Base-by-base conservation (phyloP, 345 rosid species). In the Hevea brasiliensis region DNA sequence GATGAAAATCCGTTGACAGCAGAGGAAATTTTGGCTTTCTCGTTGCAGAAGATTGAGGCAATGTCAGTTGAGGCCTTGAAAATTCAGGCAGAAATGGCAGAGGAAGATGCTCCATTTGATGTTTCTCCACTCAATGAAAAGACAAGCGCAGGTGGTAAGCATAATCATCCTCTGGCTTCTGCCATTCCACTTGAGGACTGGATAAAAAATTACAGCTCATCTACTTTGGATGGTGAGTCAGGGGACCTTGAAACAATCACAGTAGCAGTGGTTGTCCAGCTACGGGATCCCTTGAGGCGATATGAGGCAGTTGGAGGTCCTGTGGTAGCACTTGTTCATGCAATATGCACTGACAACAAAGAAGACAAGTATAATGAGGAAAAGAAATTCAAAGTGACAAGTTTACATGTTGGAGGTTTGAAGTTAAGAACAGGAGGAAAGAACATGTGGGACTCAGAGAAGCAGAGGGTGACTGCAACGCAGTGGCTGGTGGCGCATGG, bases 221-320 rank as follows among this genome's bases (percentile, higher is more conserved):
- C 63, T 42, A 62, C 65, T 61, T 75, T 74, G 3, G 77, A 84
- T 21, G 51, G 55, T 4, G 29, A 57, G 78, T 79, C 81, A 45
- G 84, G 40, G 12, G 76, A 67, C 47, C 79, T 79, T 40, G 84
- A 72, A 65, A 48, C 81, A n/a, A 55, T 89, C 41, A 80, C 85
- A 9, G 45, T 94, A 29, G 82, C 84, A 8, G 88, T 87, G 40
- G 69, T 85, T 15, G 80, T 90, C 71, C 99, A 89, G 84, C 81
- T 90, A 8, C 85, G 92, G 10, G 99, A 94, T 70, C 99, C 99
- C 6, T n/a, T 85, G 3, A 84, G 99, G 81, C 84, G 90, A 81
- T 92, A 88, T 21, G 99, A 94, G 79, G 87, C 87, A 0, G 99
- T 94, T 15, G 99, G 98, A 64, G 96, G 94, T 9, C 88, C 95